Percentiles rank a stretch among this genome's conserved stretches.
Evolutionary conservation across 768 basidiomycete genomes (phyloP).

Genomic region (Russula ochroleuca): DNA sequence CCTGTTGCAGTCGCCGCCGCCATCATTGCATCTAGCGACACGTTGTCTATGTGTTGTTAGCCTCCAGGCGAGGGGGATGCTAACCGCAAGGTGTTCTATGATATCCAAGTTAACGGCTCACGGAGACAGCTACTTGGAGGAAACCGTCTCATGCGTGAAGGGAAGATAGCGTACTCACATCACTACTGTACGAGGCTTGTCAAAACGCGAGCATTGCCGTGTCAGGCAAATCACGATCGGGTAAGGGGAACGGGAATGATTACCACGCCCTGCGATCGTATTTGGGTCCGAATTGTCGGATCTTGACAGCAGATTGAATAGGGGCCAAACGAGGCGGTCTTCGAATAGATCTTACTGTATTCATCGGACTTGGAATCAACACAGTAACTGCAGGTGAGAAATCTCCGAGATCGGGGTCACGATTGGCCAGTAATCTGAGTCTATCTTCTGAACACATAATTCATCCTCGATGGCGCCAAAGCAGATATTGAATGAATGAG

Average conservation of each 20-base stretch:
- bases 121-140: not conserved
- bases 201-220: not conserved
- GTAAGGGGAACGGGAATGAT: not conserved
- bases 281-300: not conserved
- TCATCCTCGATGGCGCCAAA: not conserved
- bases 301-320: not conserved
- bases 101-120: not conserved
- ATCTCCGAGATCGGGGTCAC: slow-evolving; percentile 2
- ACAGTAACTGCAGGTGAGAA: not conserved
- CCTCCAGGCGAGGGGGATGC: not conserved
- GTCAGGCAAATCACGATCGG: slow-evolving; percentile 6
- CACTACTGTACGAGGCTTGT: not conserved
- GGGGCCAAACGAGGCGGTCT: not conserved
- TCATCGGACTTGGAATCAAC: not conserved
- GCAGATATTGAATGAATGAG: too few species aligned
- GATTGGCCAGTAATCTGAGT: not conserved
- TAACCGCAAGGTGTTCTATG: not conserved
- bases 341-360: slow-evolving; percentile 5
- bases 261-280: not conserved
- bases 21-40: not conserved
- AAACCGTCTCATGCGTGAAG: not conserved
- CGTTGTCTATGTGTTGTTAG: not conserved
- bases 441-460: not conserved
- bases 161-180: not conserved
- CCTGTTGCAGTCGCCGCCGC: not conserved